phyloP scores from a whole-genome alignment of 176 grass and related monocot genomes.

The Areca catechu region DNA sequence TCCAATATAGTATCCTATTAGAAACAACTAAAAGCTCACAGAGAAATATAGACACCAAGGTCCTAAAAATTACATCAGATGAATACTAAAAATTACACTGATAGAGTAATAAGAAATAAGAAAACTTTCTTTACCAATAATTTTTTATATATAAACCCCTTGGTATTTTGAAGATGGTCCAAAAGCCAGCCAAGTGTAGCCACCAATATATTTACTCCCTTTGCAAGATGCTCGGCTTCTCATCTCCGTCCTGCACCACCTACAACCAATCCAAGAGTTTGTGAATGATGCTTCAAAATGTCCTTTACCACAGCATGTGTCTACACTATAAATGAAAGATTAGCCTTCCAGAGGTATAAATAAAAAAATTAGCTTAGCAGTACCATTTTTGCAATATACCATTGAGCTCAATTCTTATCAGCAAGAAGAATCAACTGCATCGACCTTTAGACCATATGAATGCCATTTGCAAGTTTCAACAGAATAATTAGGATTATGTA shows the following conservation, averaged over 20 bases:
- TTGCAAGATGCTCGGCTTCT: conserved; percentile 82
- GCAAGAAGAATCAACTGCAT: too few relatives aligned
- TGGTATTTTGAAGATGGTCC: conserved; percentile 91
- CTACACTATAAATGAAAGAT: conserved; percentile 19
- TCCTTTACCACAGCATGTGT: conserved; percentile 92
- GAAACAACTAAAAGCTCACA: too few relatives aligned
- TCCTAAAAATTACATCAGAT: not conserved
- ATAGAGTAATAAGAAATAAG: not conserved
- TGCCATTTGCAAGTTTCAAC: too few relatives aligned
- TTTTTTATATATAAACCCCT: conserved; percentile 84
- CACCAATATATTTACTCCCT: conserved; percentile 83
- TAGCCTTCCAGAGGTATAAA: too few relatives aligned
- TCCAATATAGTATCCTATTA: too few relatives aligned
- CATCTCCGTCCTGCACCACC: conserved; percentile 67
- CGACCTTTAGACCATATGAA: too few relatives aligned
- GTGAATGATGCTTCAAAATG: conserved; percentile 81
- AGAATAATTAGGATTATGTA: too few relatives aligned
- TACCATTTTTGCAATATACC: too few relatives aligned
- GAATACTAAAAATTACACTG: not conserved
- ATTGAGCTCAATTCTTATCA: too few relatives aligned
- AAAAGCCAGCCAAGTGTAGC: conserved; percentile 93
- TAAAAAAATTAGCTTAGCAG: too few relatives aligned
- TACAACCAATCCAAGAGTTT: conserved; percentile 82
- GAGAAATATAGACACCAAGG: too few relatives aligned
- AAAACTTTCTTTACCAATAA: conserved; percentile 41